Evolutionary conservation across 2,329 filamentous ascomycete genomes (phyloP), one percentile per base, ranked within the genome.

Genomic region (Seiridium cupressi): DNA sequence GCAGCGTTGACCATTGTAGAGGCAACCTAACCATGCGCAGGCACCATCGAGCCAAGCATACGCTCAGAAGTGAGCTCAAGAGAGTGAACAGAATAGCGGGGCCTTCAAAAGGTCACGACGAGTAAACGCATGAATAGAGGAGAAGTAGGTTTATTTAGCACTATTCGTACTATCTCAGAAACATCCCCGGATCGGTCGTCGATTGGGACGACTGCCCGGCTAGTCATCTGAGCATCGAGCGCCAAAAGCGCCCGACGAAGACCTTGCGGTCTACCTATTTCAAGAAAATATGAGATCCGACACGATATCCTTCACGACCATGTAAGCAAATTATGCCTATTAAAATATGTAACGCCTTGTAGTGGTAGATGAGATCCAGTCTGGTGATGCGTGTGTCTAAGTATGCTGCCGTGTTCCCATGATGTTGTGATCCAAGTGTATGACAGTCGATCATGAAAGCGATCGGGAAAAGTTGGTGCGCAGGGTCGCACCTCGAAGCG

Each of bases 121-220:
- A 42, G 13, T 13, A 42, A 42, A 10, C 13, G n/a, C 9, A 35
- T 18, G 11, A 35, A 40, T 1, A 36, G 5, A 31, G 51, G 31
- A 26, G 26, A 11, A 35, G 31, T 9, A 57, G 55, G 42, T 57
- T 26, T 57, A 36, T 57, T 26, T 57, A 57, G 55, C 55, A 48
- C 32, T 57, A 46, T 34, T 4, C 46, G 47, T 57, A 42, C 55
- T 57, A 57, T 57, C 55, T 26, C 42, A 36, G 44, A 18, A 31
- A 44, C 18, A 26, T 26, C 18, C 18, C 18, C 18, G 18, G 18
- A 26, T 26, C 18, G 18, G 18, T 26, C 18, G 18, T 26, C 18
- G 18, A 26, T 26, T 26, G 18, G 18, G 18, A 26, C 18, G 18
- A 26, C 18, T 26, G 18, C 18, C 18, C 51, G 38, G 18, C 11